phyloP scores from a whole-genome alignment of 257 asterid genomes.

The Ocimum tenuiflorum region DNA sequence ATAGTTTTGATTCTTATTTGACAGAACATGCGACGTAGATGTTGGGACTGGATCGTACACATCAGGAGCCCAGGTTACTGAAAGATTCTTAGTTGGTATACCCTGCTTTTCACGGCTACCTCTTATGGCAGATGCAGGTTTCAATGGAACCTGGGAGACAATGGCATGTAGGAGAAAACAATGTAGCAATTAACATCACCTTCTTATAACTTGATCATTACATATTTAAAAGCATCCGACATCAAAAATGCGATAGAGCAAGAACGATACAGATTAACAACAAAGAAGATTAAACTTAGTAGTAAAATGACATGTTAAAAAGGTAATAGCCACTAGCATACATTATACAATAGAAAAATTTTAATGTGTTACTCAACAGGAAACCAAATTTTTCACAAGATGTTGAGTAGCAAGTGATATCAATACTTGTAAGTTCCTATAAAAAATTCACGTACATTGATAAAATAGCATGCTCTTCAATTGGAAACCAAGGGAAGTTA shows the following conservation, averaged over 20 bases:
- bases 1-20: conserved; percentile 41
- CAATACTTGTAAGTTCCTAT: background rate
- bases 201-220: background rate
- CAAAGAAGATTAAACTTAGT: background rate
- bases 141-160: conserved; percentile 17
- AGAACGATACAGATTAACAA: background rate
- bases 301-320: conserved; percentile 2
- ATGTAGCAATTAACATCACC: conserved; percentile 3
- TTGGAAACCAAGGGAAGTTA: background rate
- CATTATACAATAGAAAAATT: background rate
- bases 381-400: background rate
- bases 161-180: no score
- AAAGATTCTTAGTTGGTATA: conserved; percentile 41
- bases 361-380: background rate
- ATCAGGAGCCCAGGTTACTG: conserved; percentile 83
- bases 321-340: background rate
- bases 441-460: background rate
- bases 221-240: no score
- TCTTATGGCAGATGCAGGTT: conserved; percentile 83
- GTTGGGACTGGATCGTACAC: conserved; percentile 93
- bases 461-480: background rate
- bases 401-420: background rate
- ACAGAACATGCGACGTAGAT: conserved; percentile 68
- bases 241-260: background rate
- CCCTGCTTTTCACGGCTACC: conserved; percentile 92